phyloP scores from a whole-genome alignment of 768 basidiomycete genomes.

The Leucosporidium scottii region DNA sequence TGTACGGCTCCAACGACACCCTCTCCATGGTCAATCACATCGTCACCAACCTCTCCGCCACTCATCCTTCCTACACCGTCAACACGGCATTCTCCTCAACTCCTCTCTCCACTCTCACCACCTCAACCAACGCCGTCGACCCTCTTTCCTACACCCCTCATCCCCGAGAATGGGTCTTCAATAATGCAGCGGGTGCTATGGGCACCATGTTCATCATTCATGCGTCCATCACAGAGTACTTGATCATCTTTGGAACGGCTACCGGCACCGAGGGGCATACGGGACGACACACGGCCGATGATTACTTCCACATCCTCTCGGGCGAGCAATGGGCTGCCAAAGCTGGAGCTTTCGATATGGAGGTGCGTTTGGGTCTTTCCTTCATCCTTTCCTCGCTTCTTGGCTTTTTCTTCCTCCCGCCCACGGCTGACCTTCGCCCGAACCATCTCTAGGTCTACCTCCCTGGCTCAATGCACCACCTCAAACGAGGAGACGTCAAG shows the following conservation, averaged over 20 bases:
- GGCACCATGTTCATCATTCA: conserved; percentile 92
- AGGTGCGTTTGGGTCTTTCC: conserved; percentile 46
- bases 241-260: conserved; percentile 68
- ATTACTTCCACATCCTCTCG: conserved; percentile 90
- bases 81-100: conserved; percentile 49
- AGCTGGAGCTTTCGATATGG: conserved; percentile 74
- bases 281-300: conserved; percentile 90
- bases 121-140: not conserved
- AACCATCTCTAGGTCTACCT: conserved; percentile 64
- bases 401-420: not conserved
- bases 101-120: conserved; percentile 19
- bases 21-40: conserved; percentile 73
- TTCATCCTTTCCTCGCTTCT: not conserved
- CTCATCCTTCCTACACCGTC: conserved; percentile 54
- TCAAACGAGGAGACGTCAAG: conserved; percentile 75
- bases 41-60: conserved; percentile 65
- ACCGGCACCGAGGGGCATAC: conserved; percentile 94
- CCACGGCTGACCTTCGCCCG: too few relatives aligned
- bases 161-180: conserved; percentile 82
- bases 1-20: conserved; percentile 54
- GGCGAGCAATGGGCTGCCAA: conserved; percentile 92
- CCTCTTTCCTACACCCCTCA: conserved; percentile 30
- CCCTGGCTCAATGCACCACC: conserved; percentile 74
- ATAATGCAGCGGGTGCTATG: conserved; percentile 75
- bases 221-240: conserved; percentile 91